Percentiles rank a stretch among this genome's conserved stretches.
Evolutionary conservation across 2,329 filamentous ascomycete species (phyloP).

Genomic region (Penicillium hesseltinei): DNA sequence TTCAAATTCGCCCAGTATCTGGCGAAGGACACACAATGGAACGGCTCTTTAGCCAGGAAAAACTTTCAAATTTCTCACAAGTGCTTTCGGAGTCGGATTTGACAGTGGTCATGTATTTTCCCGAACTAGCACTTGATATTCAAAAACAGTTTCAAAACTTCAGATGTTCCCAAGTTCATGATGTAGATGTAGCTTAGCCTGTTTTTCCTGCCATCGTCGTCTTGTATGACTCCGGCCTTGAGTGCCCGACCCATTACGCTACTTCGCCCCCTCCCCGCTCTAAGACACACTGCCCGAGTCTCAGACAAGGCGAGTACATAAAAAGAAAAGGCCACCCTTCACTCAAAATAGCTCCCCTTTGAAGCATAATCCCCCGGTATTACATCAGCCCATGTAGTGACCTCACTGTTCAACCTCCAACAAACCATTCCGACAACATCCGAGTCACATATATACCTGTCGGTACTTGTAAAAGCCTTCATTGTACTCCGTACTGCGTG

Average conservation of each 20-base stretch:
- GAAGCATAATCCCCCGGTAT: not conserved
- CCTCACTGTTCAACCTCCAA: too few species aligned
- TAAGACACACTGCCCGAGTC: not conserved
- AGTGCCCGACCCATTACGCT: not conserved
- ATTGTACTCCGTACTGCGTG: not conserved
- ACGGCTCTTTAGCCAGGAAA: constrained; percentile 15
- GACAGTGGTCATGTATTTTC: constrained; percentile 6
- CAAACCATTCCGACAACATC: not conserved
- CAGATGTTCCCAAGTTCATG: not conserved
- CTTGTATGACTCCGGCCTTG: not conserved
- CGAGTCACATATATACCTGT: not conserved
- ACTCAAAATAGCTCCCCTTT: not conserved
- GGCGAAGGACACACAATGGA: constrained; percentile 9
- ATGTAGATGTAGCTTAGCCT: not conserved
- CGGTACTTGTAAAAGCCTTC: not conserved
- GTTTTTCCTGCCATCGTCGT: not conserved
- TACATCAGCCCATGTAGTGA: not conserved
- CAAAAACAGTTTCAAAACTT: constrained; percentile 7
- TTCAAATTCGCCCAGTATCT: constrained; percentile 7
- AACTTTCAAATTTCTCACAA: constrained; percentile 3
- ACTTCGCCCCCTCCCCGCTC: not conserved
- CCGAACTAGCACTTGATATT: constrained; percentile 11
- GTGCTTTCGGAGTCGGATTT: constrained; percentile 1
- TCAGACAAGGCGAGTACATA: too few species aligned
- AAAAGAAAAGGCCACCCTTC: too few species aligned